A percentile compares a stretch with the other conserved stretches of the same genome.
Evolutionary conservation across 352 stramenopile genomes (phyloP).

Genomic region (Globisporangium megalacanthum): DNA sequence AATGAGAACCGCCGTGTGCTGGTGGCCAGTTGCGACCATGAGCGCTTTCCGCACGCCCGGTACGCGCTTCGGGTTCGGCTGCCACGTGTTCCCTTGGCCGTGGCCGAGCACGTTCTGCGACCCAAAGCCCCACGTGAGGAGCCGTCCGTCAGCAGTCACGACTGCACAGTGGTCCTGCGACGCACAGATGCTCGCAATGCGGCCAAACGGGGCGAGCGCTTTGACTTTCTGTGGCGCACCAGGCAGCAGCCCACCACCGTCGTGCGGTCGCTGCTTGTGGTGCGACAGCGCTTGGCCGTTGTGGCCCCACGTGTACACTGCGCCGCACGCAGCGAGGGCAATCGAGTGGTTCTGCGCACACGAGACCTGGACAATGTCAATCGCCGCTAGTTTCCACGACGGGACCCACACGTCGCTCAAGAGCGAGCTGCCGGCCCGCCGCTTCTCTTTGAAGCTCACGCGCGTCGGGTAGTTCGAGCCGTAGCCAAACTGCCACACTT

Average conservation of each 20-base stretch:
- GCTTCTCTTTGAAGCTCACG: slow-evolving; percentile 47
- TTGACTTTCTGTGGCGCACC: slow-evolving; percentile 42
- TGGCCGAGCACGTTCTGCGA: slow-evolving; percentile 68
- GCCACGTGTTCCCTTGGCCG: slow-evolving; percentile 66
- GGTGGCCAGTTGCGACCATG: slow-evolving; percentile 55
- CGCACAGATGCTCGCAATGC: slow-evolving; percentile 51
- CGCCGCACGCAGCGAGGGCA: slow-evolving; percentile 48
- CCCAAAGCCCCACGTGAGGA: slow-evolving; percentile 74
- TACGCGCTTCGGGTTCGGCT: slow-evolving; percentile 74
- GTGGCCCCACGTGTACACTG: slow-evolving; percentile 75
- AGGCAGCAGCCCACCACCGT: slow-evolving; percentile 11
- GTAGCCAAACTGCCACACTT: slow-evolving; percentile 81
- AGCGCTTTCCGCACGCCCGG: slow-evolving; percentile 67
- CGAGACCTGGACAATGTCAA: slow-evolving; percentile 64
- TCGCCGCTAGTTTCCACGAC: slow-evolving; percentile 37
- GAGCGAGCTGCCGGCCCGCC: slow-evolving; percentile 22
- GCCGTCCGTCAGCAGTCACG: slow-evolving; percentile 49
- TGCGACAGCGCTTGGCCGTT: slow-evolving; percentile 64
- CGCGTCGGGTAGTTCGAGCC: slow-evolving; percentile 62
- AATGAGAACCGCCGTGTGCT: slow-evolving; percentile 72
- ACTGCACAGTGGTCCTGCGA: slow-evolving; percentile 78
- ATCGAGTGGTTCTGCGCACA: slow-evolving; percentile 81
- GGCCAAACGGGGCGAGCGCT: slow-evolving; percentile 32
- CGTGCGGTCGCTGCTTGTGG: slow-evolving; percentile 15
- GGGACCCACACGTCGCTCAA: slow-evolving; percentile 60